Base-by-base conservation (phyloP, 2,329 filamentous ascomycete species). In the Ilyonectria mors-panacis region DNA sequence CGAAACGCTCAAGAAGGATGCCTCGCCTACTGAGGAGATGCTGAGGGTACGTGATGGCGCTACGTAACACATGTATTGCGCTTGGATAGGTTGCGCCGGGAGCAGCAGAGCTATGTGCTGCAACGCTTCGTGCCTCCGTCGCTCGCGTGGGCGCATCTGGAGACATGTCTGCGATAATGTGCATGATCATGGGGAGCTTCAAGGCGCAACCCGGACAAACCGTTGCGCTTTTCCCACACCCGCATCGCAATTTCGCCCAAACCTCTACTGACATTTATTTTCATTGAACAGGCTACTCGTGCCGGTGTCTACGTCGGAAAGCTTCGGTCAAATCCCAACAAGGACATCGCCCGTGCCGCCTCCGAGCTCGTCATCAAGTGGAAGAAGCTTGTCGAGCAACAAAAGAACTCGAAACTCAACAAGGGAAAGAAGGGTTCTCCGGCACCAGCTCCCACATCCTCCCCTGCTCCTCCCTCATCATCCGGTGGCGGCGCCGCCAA, bases 231-330 rank as follows among this genome's bases (percentile, higher is more conserved):
- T 23, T 57, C 15, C 30, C 33, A 6, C 19, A 10, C 44, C 15
- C 6, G 4, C 42, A 37, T 35, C 44, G 19, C n/a, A 7, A 39
- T 39, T 13, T 33, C 50, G 7, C 48, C 21, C 35, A 10, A 28
- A 47, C 9, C 39, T 50, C 10, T 57, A 53, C 70, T 74, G 65
- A 73, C 48, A 30, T 28, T 26, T 45, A 50, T 67, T 19, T 63
- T 33, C 26, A 17, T 54, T 58, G 17, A 39, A 60, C 67, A 92
- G 90, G 87, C 92, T 47, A 98, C 95, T n/a, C 93, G 92, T 75
- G 95, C 97, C 58, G 96, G 96, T 75, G 92, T 97, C 72, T 90
- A 92, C 57, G 93, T 98, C 70, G 95, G 95, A 80, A 95, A 94
- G 79, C 89, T 92, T 57, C 87, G 90, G 60, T 82, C 92, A 67